Base-by-base conservation (phyloP, 2,329 filamentous ascomycete species). In the Cercospora zeina region DNA sequence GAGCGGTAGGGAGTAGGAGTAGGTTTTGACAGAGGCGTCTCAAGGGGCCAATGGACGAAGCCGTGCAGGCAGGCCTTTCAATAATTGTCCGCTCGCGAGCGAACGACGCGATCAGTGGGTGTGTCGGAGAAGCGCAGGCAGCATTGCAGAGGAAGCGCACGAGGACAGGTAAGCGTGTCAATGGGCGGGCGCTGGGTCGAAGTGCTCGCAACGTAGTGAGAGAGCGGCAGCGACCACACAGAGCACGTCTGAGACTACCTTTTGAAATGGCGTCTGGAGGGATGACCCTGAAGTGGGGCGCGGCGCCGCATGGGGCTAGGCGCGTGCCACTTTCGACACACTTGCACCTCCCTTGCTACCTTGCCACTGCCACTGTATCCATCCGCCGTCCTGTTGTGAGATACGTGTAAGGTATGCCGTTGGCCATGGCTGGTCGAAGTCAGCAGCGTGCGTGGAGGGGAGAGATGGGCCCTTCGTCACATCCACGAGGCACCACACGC, bases 251-350 rank as follows among this genome's bases (percentile, higher is more conserved):
- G 27, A 53, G 16, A 53, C 49, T 53, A 53, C 49, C 49, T 53
- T 53, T 53, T 53, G 49, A 53, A 53, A 53, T 53, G 49, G 49
- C 49, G 49, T 53, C 49, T 53, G 49, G 49, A 53, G 49, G 27
- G 49, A 53, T 30, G 49, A 53, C 49, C 49, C 49, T 53, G 49
- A 53, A 53, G 27, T 31, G 27, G 49, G 49, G 49, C 27, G 14
- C 49, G 27, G 49, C 49, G 11, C 49, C 21, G 49, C 42, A 53
- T 53, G 27, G 27, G 49, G 49, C 11, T 21, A 53, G 31, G 47
- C 47, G 47, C 47, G 24, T 19, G 47, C 47, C 47, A 31, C 47
- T 31, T n/a, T 31, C 47, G 30, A 51, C 47, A 31, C 47, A 33
- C 47, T 51, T 51, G 47, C 27, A 27, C 24, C 47, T 51, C 30